These are phyloP conservation scores for Polyplosphaeria fusca DNA, from an alignment of 495 filamentous ascomycete genomes.

Conservation along the genomic window DNA sequence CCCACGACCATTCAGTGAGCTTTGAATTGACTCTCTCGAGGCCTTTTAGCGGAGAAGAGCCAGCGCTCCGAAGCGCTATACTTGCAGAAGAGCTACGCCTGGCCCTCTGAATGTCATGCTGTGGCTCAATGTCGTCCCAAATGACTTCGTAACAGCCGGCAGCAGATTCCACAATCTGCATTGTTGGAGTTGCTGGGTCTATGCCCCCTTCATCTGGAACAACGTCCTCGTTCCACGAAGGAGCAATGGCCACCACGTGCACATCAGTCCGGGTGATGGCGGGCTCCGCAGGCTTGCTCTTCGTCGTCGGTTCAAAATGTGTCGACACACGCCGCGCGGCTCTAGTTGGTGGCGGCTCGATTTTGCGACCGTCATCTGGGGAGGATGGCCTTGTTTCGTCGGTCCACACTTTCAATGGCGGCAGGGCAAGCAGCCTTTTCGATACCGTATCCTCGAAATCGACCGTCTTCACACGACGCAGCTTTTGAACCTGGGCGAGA, in stretches of 20 bases:
- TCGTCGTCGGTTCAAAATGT: conserved; percentile 2
- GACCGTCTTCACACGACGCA: conserved; percentile 25
- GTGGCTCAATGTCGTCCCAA: conserved; percentile 21
- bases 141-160: conserved; percentile 24
- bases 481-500: not conserved
- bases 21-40: conserved; percentile 25
- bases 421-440: conserved; percentile 8
- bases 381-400: not conserved
- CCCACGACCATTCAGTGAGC: conserved; percentile 25
- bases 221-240: conserved; percentile 7
- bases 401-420: conserved; percentile 9
- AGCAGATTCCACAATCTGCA: conserved; percentile 29
- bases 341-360: too few relatives aligned
- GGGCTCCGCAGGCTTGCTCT: conserved; percentile 20
- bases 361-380: not conserved
- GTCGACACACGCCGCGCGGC: not conserved
- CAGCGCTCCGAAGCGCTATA: conserved; percentile 7
- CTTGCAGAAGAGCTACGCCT: conserved; percentile 15
- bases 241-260: conserved; percentile 24
- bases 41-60: not conserved
- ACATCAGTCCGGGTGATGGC: conserved; percentile 25
- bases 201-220: conserved; percentile 5
- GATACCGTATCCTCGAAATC: conserved; percentile 14
- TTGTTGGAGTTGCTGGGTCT: conserved; percentile 15
- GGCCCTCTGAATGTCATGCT: not conserved